Percentiles rank a stretch among this genome's conserved stretches.
Evolutionary conservation across 1,284 basidiomycete species (phyloP).

Genomic region (Thelephora terrestris): DNA sequence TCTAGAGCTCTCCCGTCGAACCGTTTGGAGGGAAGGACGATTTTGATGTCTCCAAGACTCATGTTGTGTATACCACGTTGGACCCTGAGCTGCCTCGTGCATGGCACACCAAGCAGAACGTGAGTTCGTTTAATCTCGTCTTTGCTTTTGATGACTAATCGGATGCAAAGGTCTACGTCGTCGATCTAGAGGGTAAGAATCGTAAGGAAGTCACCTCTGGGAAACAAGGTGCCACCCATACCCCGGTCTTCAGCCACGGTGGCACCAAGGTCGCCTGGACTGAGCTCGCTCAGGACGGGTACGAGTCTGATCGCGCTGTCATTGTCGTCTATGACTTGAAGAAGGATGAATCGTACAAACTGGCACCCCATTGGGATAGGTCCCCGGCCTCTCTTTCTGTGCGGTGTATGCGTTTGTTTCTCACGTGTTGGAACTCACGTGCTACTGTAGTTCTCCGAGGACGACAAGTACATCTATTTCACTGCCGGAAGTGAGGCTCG

Average conservation of each 20-base stretch:
- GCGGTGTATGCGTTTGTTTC: slow-evolving; percentile 14
- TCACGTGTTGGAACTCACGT: not conserved
- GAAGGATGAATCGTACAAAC: slow-evolving; percentile 53
- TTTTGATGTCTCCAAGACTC: slow-evolving; percentile 58
- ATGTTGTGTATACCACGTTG: slow-evolving; percentile 79
- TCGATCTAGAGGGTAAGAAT: slow-evolving; percentile 37
- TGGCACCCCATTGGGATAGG: slow-evolving; percentile 79
- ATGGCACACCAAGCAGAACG: slow-evolving; percentile 75
- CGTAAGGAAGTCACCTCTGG: slow-evolving; percentile 64
- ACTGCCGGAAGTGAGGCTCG: slow-evolving; percentile 69
- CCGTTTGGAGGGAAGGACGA: slow-evolving; percentile 73
- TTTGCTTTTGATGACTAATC: slow-evolving; percentile 3
- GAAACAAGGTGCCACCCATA: slow-evolving; percentile 71
- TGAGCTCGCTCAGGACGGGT: slow-evolving; percentile 78
- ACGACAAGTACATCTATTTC: slow-evolving; percentile 61
- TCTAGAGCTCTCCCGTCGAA: slow-evolving; percentile 66
- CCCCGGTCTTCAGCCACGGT: slow-evolving; percentile 54
- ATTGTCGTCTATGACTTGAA: slow-evolving; percentile 71
- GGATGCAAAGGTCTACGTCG: slow-evolving; percentile 48
- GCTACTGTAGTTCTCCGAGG: slow-evolving; percentile 53
- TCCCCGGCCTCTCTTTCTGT: slow-evolving; percentile 56
- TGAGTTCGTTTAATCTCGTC: slow-evolving; percentile 18
- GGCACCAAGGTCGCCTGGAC: slow-evolving; percentile 78
- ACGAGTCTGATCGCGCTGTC: slow-evolving; percentile 73
- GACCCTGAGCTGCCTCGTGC: slow-evolving; percentile 65